Conservation (phyloP, 164 flowering plant genomes). For the Protea cynaroides region DNA sequence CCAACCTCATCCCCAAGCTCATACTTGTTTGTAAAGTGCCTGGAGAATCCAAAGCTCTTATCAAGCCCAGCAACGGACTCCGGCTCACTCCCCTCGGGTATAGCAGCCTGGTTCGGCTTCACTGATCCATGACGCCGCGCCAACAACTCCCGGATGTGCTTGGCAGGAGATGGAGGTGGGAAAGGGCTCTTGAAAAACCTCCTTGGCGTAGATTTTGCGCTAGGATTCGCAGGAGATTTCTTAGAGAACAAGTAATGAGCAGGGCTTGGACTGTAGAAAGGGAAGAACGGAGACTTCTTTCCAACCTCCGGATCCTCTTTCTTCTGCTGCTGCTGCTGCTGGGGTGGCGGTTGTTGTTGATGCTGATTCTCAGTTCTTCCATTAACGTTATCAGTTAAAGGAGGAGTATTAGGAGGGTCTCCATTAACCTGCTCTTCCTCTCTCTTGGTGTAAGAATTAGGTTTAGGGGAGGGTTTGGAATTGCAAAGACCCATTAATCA, state of each 20-base stretch:
- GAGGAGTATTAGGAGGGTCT: slow-evolving; percentile 2
- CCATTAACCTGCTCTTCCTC: not conserved
- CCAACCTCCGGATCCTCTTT: slow-evolving; percentile 22
- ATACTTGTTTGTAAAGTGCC: slow-evolving; percentile 61
- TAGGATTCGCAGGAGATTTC: slow-evolving; percentile 51
- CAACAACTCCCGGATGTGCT: slow-evolving; percentile 65
- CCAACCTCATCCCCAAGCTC: slow-evolving; percentile 88
- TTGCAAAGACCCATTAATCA: slow-evolving; percentile 39
- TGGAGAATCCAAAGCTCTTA: slow-evolving; percentile 81
- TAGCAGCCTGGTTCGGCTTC: slow-evolving; percentile 70
- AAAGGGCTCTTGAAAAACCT: slow-evolving; percentile 67
- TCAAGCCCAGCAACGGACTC: slow-evolving; percentile 42
- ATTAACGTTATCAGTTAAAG: not conserved
- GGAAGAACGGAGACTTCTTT: slow-evolving; percentile 61
- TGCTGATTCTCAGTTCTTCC: slow-evolving; percentile 6
- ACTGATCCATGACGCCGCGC: slow-evolving; percentile 81
- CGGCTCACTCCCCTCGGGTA: slow-evolving; percentile 64
- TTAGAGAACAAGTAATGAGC: slow-evolving; percentile 59
- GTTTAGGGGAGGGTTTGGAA: slow-evolving; percentile 34
- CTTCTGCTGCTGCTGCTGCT: slow-evolving; percentile 1
- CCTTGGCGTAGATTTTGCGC: slow-evolving; percentile 66
- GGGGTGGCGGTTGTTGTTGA: slow-evolving; percentile 1
- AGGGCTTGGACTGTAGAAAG: slow-evolving; percentile 78
- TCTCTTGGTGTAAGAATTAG: slow-evolving; percentile 4
- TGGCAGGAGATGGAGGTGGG: slow-evolving; percentile 94